Conservation (phyloP, 768 basidiomycete species). For the Lepiota brunneoincarnata region DNA sequence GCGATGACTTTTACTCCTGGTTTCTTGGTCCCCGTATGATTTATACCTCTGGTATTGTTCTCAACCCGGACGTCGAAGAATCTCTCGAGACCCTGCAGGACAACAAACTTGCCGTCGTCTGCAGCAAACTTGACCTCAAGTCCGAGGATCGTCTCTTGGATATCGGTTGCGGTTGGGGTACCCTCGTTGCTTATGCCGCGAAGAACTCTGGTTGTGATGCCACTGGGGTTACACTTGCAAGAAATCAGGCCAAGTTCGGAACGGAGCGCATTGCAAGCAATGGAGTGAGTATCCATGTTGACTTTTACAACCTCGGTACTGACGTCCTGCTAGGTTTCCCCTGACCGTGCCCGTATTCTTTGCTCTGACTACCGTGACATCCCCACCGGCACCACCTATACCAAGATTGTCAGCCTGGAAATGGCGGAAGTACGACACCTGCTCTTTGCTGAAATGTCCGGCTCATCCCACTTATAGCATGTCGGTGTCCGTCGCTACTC, state of each 20-base stretch:
- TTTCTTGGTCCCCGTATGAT: slow-evolving; percentile 96
- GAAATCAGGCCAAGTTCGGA: slow-evolving; percentile 91
- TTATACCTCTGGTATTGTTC: slow-evolving; percentile 92
- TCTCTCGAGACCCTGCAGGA: slow-evolving; percentile 95
- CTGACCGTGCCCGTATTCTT: slow-evolving; percentile 82
- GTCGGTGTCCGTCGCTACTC: slow-evolving; percentile 94
- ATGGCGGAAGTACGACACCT: slow-evolving; percentile 82
- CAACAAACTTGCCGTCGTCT: slow-evolving; percentile 95
- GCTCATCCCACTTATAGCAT: slow-evolving; percentile 48
- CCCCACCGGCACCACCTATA: slow-evolving; percentile 73
- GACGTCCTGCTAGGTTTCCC: slow-evolving; percentile 30
- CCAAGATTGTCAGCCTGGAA: slow-evolving; percentile 94
- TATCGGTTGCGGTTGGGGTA: slow-evolving; percentile 96
- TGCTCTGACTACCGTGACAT: slow-evolving; percentile 94
- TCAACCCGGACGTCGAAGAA: slow-evolving; percentile 66
- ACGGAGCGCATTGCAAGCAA: slow-evolving; percentile 84
- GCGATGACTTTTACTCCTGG: slow-evolving; percentile 97
- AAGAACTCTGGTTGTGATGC: slow-evolving; percentile 98
- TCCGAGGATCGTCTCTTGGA: slow-evolving; percentile 83
- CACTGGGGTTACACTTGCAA: slow-evolving; percentile 90
- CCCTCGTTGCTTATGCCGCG: slow-evolving; percentile 88
- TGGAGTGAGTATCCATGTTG: slow-evolving; percentile 40
- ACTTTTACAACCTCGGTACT: neutral
- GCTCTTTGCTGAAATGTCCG: neutral
- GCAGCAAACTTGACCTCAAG: slow-evolving; percentile 89